Evolutionary conservation across 75 land plant species (phyloP).

Genomic region (Chamaecyparis obtusa): DNA sequence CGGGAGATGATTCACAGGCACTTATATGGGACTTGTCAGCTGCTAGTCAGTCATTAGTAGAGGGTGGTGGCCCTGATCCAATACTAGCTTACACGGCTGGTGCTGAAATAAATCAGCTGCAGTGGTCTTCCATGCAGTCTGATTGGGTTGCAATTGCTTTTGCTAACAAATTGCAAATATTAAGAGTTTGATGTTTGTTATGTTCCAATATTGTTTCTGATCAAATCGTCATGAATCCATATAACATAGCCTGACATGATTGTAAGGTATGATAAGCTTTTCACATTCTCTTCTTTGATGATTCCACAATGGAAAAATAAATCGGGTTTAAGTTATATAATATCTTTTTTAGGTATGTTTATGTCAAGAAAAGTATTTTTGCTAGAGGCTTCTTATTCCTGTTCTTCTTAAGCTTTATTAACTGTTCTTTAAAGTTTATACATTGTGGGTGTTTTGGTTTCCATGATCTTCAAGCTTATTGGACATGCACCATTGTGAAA

Average conservation of each 20-base stretch:
- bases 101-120: constrained; percentile 89
- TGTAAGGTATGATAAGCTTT: neutral
- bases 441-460: neutral
- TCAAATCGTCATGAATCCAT: neutral
- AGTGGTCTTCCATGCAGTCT: constrained; percentile 85
- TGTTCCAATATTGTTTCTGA: neutral
- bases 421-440: neutral
- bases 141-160: constrained; percentile 95
- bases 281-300: neutral
- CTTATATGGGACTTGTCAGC: constrained; percentile 88
- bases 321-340: constrained; percentile 1
- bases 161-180: constrained; percentile 75
- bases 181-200: constrained; percentile 22
- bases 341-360: neutral
- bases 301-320: constrained; percentile 1
- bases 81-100: constrained; percentile 65
- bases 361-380: neutral
- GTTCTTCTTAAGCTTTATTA: neutral
- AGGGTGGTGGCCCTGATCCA: constrained; percentile 61
- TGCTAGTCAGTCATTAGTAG: constrained; percentile 52
- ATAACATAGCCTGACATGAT: neutral
- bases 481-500: neutral
- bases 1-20: constrained; percentile 90
- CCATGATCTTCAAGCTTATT: neutral
- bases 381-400: neutral